These are phyloP conservation scores for Physaria fendleri DNA, from an alignment of 345 rosid genomes.

Conservation along the genomic window DNA sequence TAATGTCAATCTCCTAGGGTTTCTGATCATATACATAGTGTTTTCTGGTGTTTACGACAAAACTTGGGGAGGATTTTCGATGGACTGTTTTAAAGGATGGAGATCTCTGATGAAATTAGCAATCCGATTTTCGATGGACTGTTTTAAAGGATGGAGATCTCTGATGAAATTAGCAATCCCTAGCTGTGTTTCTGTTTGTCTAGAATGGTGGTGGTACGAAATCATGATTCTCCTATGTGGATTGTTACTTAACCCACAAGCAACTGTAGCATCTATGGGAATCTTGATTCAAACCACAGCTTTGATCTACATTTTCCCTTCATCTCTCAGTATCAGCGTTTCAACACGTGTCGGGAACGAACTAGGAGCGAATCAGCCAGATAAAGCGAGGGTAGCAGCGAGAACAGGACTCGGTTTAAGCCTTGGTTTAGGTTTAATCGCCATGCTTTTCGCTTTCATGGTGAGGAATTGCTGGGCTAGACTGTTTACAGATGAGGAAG, in stretches of 20 bases:
- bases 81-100: constrained; percentile 59
- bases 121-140: constrained; percentile 51
- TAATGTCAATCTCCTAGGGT: constrained; percentile 53
- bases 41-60: constrained; percentile 50
- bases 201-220: constrained; percentile 99
- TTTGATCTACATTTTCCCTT: constrained; percentile 81
- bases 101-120: constrained; percentile 45
- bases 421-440: constrained; percentile 49
- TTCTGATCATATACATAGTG: constrained; percentile 45
- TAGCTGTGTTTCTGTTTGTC: constrained; percentile 81
- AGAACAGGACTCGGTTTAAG: constrained; percentile 48
- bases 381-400: constrained; percentile 57
- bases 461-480: constrained; percentile 66
- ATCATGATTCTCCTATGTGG: constrained; percentile 86
- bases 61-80: constrained; percentile 60
- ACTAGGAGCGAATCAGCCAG: constrained; percentile 57
- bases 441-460: constrained; percentile 40
- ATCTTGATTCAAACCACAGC: constrained; percentile 82
- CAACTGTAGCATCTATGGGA: constrained; percentile 87
- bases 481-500: constrained; percentile 59
- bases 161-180: constrained; percentile 61
- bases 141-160: constrained; percentile 53
- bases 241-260: constrained; percentile 54
- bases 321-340: constrained; percentile 65
- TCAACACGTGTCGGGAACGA: constrained; percentile 81